Evolutionary conservation across 768 basidiomycete species (phyloP), one percentile per base, ranked within the genome.

Genomic region (Hygrocybe coccinea): DNA sequence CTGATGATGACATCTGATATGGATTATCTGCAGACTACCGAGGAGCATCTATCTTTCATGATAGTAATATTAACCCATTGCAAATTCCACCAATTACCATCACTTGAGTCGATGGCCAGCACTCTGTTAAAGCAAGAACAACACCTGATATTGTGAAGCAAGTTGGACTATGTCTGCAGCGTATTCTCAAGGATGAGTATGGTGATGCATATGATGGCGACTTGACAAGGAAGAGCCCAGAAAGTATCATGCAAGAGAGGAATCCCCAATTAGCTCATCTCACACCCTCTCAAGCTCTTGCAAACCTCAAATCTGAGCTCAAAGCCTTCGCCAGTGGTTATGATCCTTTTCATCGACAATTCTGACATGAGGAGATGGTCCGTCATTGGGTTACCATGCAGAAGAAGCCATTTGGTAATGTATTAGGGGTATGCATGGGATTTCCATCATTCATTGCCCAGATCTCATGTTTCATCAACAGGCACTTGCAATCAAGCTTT

Each of bases 401-500:
- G 33, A 54, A 55, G 5, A 60, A 64, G 12, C 61, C 57, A n/a
- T 47, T 71, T 50, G 68, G 59, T 12, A 64, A 61, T 1, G 62
- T 73, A 17, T 55, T 73, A 2, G 67, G 70, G 10, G 72, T 73
- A 50, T 22, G 64, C 69, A 17, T 12, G 35, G 50, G 46, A 33
- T 35, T 47, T 17, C 15, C 49, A 17, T 21, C 24, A 4, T 36
- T 41, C 29, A 52, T 49, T 53, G 19, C 38, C 38, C 38, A 5
- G 38, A 39, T 19, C 19, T 49, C 44, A 21, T 10, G 33, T 53
- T 33, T 29, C 29, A 29, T 29, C 29, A 29, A 19, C 52, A 74
- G 73, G 65, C 64, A 34, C 54, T 70, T 24, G 69, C 67, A 2
- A 59, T 71, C 43, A 72, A 72, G 48, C 57, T 75, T 0, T 70